Evolutionary conservation across 2,329 filamentous ascomycete genomes (phyloP).

Genomic region (Scedosporium dehoogii): DNA sequence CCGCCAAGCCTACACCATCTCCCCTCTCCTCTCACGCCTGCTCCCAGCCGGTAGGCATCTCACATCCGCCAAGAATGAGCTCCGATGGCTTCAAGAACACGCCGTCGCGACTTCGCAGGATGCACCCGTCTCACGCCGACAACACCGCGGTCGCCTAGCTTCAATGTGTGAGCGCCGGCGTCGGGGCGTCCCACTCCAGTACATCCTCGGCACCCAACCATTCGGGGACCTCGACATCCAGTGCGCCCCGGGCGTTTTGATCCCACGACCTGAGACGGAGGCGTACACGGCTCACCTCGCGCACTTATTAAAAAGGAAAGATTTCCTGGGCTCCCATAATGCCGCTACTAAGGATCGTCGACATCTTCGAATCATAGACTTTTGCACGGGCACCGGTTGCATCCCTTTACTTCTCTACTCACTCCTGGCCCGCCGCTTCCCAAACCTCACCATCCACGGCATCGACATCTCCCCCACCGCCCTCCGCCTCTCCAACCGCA

Average conservation of each 20-base stretch:
- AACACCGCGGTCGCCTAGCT: conserved; percentile 17
- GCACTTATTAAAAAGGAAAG: conserved; percentile 24
- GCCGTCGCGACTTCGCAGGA: conserved; percentile 22
- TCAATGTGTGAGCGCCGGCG: conserved; percentile 39
- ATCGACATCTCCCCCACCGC: conserved; percentile 64
- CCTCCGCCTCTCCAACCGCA: conserved; percentile 53
- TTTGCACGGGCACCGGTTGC: conserved; percentile 88
- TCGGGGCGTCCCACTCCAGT: conserved; percentile 71
- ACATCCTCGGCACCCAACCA: conserved; percentile 77
- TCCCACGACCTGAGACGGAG: conserved; percentile 73
- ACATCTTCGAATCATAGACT: conserved; percentile 59
- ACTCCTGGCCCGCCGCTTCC: conserved; percentile 36
- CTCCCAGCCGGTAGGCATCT: conserved; percentile 56
- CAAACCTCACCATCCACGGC: conserved; percentile 46
- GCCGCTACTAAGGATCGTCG: conserved; percentile 10
- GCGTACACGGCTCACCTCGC: conserved; percentile 52
- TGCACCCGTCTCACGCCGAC: conserved; percentile 2
- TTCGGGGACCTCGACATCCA: conserved; percentile 76
- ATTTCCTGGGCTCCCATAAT: not conserved
- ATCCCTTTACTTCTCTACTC: conserved; percentile 70
- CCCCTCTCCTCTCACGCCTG: conserved; percentile 47
- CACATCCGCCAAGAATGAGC: conserved; percentile 54
- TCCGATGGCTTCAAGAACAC: conserved; percentile 63
- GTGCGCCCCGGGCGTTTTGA: conserved; percentile 70
- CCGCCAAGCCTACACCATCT: conserved; percentile 40